phyloP scores from a whole-genome alignment of 164 flowering plant genomes.

The Aristolochia fimbriata region DNA sequence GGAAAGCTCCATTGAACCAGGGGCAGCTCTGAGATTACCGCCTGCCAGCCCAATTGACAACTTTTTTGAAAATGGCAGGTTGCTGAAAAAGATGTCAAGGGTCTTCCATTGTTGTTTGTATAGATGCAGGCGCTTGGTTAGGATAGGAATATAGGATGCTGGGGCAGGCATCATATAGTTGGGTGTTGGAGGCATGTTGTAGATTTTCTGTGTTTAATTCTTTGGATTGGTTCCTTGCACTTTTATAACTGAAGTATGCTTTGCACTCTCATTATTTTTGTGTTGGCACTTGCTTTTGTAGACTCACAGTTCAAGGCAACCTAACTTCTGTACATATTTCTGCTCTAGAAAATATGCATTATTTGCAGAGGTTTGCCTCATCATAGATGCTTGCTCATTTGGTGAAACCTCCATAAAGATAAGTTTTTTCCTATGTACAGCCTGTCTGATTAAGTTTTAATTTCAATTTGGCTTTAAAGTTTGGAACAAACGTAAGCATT shows the following conservation, averaged over 20 bases:
- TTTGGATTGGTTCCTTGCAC: neutral
- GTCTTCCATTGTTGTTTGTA: neutral
- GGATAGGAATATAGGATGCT: neutral
- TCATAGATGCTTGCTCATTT: neutral
- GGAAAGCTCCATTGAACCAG: conserved; percentile 23
- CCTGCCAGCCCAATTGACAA: conserved; percentile 98
- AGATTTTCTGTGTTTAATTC: neutral
- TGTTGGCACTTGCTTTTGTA: conserved; percentile 17
- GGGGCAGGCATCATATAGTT: too few species aligned
- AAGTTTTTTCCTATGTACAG: too few species aligned
- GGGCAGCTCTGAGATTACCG: conserved; percentile 67
- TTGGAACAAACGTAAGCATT: too few species aligned
- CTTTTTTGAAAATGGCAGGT: conserved; percentile 83
- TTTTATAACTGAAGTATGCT: neutral
- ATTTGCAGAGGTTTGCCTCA: conserved; percentile 58
- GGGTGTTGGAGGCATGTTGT: too few species aligned
- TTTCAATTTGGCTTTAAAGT: too few species aligned
- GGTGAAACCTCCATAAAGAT: too few species aligned
- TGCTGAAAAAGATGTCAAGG: conserved; percentile 12
- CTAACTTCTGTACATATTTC: conserved; percentile 52
- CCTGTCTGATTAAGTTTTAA: too few species aligned
- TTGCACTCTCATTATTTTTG: neutral
- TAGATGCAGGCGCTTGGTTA: neutral
- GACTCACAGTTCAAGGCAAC: conserved; percentile 71
- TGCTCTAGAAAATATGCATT: conserved; percentile 95